Evolutionary conservation across 2,329 filamentous ascomycete genomes (phyloP).

Genomic region (Colletotrichum camelliae): DNA sequence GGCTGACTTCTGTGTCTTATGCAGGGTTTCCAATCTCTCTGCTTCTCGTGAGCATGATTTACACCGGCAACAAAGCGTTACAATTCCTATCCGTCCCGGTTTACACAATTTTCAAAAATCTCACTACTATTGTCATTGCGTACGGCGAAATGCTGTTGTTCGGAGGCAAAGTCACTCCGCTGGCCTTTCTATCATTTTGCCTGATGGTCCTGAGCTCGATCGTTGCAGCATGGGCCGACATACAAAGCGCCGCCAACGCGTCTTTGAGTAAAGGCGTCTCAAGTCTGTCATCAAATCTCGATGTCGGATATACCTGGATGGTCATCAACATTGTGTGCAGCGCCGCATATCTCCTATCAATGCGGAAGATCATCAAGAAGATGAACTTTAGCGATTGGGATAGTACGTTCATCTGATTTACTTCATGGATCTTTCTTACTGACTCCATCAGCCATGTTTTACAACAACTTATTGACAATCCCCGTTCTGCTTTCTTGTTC

Average conservation of each 20-base stretch:
- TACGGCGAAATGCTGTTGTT: constrained; percentile 99
- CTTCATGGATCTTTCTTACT: constrained; percentile 24
- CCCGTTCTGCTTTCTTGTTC: constrained; percentile 86
- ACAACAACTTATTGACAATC: constrained; percentile 98
- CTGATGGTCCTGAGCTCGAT: constrained; percentile 96
- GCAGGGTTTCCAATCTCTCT: constrained; percentile 95
- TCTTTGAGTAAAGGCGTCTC: constrained; percentile 63
- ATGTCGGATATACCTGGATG: constrained; percentile 98
- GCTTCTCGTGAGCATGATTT: constrained; percentile 98
- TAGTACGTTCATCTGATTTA: constrained; percentile 67
- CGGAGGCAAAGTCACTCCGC: constrained; percentile 85
- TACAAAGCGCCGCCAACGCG: constrained; percentile 76
- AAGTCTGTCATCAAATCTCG: constrained; percentile 77
- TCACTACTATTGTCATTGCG: constrained; percentile 98
- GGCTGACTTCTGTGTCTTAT: constrained; percentile 32
- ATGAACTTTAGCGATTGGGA: constrained; percentile 99
- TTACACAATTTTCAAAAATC: constrained; percentile 99
- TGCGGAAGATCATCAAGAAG: constrained; percentile 98
- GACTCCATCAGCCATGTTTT: constrained; percentile 84
- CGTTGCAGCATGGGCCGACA: constrained; percentile 96
- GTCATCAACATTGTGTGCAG: constrained; percentile 94
- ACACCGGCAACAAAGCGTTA: constrained; percentile 93
- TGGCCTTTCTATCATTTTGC: constrained; percentile 91
- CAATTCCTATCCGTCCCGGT: constrained; percentile 97
- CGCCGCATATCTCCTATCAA: constrained; percentile 85